These are phyloP conservation scores for Choiromyces venosus DNA, from an alignment of 495 filamentous ascomycete species.

Conservation along the genomic window DNA sequence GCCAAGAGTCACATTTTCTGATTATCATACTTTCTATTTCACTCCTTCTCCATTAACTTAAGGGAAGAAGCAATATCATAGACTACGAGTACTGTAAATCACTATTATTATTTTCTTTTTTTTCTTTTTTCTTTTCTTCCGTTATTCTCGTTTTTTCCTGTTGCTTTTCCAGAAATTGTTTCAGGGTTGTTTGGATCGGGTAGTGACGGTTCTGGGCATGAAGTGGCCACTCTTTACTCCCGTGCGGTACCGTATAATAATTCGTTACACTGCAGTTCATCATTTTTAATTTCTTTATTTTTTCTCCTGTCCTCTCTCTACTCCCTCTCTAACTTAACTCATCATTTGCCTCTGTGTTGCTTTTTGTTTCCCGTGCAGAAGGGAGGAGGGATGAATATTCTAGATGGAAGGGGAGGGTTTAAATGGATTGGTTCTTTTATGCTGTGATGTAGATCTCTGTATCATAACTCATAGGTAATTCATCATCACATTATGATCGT, in stretches of 20 bases:
- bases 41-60: neutral
- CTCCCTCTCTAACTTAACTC: neutral
- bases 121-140: neutral
- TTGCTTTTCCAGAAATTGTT: neutral
- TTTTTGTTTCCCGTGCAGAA: neutral
- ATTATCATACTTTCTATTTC: neutral
- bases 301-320: neutral
- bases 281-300: neutral
- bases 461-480: neutral
- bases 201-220: neutral
- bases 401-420: neutral
- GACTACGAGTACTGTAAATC: too few relatives aligned
- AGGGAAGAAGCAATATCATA: neutral
- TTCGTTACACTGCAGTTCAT: neutral
- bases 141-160: neutral
- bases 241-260: neutral
- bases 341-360: neutral
- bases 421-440: neutral
- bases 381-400: neutral
- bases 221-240: neutral
- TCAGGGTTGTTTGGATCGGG: constrained; percentile 3
- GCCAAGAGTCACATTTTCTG: neutral
- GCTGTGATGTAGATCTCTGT: neutral
- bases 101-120: neutral
- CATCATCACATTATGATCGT: neutral